These are phyloP conservation scores for Saccharomyces uvarum DNA, from an alignment of 1,139 yeast species.

Conservation along the genomic window DNA sequence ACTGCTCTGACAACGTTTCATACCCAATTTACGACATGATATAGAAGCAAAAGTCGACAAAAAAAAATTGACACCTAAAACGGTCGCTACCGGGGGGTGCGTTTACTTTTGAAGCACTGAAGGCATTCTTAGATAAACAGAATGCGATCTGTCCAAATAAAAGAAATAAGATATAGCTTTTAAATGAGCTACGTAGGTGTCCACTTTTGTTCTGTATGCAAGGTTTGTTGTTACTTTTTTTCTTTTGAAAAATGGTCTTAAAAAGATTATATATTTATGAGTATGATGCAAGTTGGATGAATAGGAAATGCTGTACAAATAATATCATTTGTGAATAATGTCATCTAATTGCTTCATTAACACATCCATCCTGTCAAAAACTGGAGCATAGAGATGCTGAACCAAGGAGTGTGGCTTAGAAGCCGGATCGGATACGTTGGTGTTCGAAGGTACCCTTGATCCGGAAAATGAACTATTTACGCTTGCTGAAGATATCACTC, in stretches of 20 bases:
- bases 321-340: conserved; percentile 7
- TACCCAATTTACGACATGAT: background rate
- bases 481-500: conserved; percentile 20
- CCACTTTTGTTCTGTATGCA: too few species aligned
- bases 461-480: conserved; percentile 18
- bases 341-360: conserved; percentile 30
- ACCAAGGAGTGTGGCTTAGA: conserved; percentile 37
- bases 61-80: background rate
- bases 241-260: background rate
- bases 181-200: too few species aligned
- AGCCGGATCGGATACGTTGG: conserved; percentile 2
- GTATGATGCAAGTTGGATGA: background rate
- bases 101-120: background rate
- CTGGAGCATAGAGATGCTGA: conserved; percentile 42
- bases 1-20: background rate
- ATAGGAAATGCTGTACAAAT: background rate
- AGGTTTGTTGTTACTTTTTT: background rate
- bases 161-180: background rate
- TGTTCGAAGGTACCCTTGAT: conserved; percentile 8
- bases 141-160: background rate
- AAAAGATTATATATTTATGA: background rate
- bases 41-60: background rate
- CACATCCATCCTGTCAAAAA: conserved; percentile 42
- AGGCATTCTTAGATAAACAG: background rate
- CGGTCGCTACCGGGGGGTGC: background rate